Evolutionary conservation across 345 rosid genomes (phyloP).

Genomic region (Brassica carinata): DNA sequence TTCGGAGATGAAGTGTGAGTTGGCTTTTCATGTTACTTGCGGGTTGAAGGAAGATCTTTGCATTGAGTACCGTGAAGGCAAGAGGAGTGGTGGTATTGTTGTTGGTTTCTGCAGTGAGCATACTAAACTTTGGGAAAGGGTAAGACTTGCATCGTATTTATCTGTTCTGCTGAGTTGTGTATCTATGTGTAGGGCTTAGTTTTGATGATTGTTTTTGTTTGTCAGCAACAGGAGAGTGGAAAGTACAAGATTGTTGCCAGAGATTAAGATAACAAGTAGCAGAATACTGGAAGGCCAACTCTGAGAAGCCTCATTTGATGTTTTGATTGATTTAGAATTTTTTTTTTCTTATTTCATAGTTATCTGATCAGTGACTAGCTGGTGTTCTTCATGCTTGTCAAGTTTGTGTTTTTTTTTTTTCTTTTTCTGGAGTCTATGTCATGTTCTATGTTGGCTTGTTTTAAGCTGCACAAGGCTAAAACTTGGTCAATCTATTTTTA

Average conservation of each 20-base stretch:
- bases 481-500: not conserved
- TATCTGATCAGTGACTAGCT: constrained; percentile 7
- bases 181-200: not conserved
- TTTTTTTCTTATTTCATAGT: not conserved
- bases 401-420: not conserved
- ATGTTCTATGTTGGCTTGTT: not conserved
- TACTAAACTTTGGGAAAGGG: constrained; percentile 80
- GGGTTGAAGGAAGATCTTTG: constrained; percentile 76
- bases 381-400: constrained; percentile 5
- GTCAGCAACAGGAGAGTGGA: constrained; percentile 85
- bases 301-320: constrained; percentile 11
- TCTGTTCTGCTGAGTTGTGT: not conserved
- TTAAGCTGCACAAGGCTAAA: constrained; percentile 1
- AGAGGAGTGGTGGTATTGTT: constrained; percentile 65
- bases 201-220: constrained; percentile 29
- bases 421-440: not conserved
- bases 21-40: constrained; percentile 81
- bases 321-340: not conserved
- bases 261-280: constrained; percentile 46
- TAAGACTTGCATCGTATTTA: constrained; percentile 28
- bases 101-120: constrained; percentile 88
- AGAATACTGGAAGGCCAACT: not conserved
- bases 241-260: constrained; percentile 96
- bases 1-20: constrained; percentile 77
- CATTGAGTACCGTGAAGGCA: constrained; percentile 76